Conservation (phyloP, 306 rosid species). For the Ammopiptanthus mongolicus region DNA sequence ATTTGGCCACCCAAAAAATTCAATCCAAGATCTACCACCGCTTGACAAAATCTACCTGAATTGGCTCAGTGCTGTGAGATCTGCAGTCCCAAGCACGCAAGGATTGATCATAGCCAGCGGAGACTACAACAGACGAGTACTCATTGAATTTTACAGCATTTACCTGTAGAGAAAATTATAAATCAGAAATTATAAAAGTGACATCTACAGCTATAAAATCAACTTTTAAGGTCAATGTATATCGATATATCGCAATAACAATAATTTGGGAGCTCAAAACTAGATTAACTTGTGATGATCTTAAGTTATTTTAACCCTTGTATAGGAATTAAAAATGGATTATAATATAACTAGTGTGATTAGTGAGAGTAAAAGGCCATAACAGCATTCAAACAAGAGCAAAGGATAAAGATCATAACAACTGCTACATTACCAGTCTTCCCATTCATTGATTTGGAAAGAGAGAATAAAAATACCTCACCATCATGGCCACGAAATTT, state of each 20-base stretch:
- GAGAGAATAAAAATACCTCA: slow-evolving; percentile 36
- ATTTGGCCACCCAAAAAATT: neutral
- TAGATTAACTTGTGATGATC: neutral
- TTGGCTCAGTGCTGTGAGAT: slow-evolving; percentile 84
- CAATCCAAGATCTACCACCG: neutral
- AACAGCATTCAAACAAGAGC: neutral
- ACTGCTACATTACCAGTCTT: neutral
- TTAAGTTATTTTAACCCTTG: neutral
- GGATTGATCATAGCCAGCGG: slow-evolving; percentile 89
- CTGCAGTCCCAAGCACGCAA: slow-evolving; percentile 94
- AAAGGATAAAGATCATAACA: neutral
- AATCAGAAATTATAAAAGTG: neutral
- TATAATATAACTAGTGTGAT: neutral
- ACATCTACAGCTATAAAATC: neutral
- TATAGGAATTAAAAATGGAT: neutral
- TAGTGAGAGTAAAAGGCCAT: neutral
- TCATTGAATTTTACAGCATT: slow-evolving; percentile 84
- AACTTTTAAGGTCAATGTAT: neutral
- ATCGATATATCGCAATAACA: neutral
- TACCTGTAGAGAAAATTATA: slow-evolving; percentile 36
- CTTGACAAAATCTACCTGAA: slow-evolving; percentile 50
- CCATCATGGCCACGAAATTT: slow-evolving; percentile 91
- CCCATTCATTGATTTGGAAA: neutral
- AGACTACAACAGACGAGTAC: slow-evolving; percentile 75
- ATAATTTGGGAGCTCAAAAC: neutral